These are phyloP conservation scores for Tylopilus felleus DNA, from an alignment of 768 basidiomycete species.

Conservation along the genomic window DNA sequence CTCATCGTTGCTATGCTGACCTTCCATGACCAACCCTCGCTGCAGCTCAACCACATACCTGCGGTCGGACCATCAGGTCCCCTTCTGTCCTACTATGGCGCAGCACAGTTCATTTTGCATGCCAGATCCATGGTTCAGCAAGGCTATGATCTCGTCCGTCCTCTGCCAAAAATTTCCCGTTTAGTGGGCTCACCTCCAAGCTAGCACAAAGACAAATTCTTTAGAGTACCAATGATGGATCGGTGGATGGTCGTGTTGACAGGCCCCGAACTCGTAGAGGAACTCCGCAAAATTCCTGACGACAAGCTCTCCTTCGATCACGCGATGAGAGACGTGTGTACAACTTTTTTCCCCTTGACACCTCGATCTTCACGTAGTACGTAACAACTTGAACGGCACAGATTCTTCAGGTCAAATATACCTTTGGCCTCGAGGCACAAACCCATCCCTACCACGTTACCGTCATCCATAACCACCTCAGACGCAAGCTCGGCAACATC, in stretches of 20 bases:
- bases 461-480: slow-evolving; percentile 33
- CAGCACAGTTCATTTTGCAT: slow-evolving; percentile 28
- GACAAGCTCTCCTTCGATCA: slow-evolving; percentile 42
- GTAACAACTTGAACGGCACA: slow-evolving; percentile 22
- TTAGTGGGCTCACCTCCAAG: slow-evolving; percentile 14
- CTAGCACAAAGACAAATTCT: slow-evolving; percentile 34
- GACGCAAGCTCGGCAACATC: slow-evolving; percentile 30
- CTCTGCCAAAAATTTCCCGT: background rate
- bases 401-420: slow-evolving; percentile 39
- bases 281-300: slow-evolving; percentile 48
- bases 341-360: background rate
- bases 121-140: slow-evolving; percentile 34
- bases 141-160: slow-evolving; percentile 35
- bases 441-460: slow-evolving; percentile 36
- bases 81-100: slow-evolving; percentile 33
- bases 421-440: slow-evolving; percentile 34
- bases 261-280: slow-evolving; percentile 43
- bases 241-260: slow-evolving; percentile 46
- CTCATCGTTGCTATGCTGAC: background rate
- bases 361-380: slow-evolving; percentile 15
- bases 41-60: slow-evolving; percentile 33
- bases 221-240: slow-evolving; percentile 43
- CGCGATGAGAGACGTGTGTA: slow-evolving; percentile 38
- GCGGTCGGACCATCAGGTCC: slow-evolving; percentile 34
- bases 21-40: slow-evolving; percentile 1